These are phyloP conservation scores for Diplocarpon mali DNA, from an alignment of 2,329 filamentous ascomycete species.

Conservation along the genomic window DNA sequence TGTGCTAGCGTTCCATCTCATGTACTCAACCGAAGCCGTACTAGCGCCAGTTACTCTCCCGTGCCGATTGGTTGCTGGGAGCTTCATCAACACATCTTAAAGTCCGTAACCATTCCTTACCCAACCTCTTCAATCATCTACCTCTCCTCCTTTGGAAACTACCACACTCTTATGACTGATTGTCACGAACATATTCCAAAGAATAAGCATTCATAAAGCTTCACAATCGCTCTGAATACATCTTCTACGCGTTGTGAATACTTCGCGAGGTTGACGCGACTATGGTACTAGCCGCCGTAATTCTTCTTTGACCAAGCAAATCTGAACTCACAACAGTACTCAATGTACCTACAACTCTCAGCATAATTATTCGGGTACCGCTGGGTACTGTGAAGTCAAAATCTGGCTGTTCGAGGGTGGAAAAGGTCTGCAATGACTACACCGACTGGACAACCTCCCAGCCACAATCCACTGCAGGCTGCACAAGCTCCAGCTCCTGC, in stretches of 20 bases:
- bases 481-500: constrained; percentile 12
- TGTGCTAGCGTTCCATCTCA: no score
- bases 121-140: not conserved
- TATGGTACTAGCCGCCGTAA: constrained; percentile 18
- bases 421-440: constrained; percentile 22
- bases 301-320: constrained; percentile 10
- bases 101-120: not conserved
- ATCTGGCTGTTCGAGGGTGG: constrained; percentile 14
- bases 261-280: constrained; percentile 19
- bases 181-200: not conserved
- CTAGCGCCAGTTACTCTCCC: not conserved
- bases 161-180: not conserved
- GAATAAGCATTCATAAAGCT: not conserved
- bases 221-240: not conserved
- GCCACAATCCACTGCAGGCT: constrained; percentile 12
- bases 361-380: constrained; percentile 12
- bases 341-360: constrained; percentile 15
- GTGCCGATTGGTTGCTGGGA: constrained; percentile 1
- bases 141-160: not conserved
- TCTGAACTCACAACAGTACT: constrained; percentile 3
- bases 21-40: not conserved
- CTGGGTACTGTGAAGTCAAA: constrained; percentile 8
- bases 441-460: constrained; percentile 13
- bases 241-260: constrained; percentile 10
- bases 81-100: constrained; percentile 5